Base-by-base conservation (phyloP, 2,329 filamentous ascomycete species). In the Pseudocercospora musae region DNA sequence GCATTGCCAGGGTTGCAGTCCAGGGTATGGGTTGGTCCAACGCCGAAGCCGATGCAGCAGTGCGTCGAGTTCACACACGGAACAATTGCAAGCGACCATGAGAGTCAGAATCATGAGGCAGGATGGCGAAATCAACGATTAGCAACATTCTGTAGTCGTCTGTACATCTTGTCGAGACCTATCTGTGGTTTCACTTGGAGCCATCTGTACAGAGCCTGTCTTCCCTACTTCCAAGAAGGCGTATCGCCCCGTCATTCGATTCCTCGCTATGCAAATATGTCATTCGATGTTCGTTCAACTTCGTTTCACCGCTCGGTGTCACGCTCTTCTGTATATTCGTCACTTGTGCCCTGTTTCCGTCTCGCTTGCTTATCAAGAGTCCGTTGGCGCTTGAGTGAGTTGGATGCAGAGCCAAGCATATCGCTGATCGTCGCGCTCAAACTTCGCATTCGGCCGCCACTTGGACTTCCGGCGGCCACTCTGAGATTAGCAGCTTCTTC, bases 371-470 rank as follows among this genome's bases (percentile, higher is more conserved):
- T 52, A 42, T 63, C 65, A 18, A 59, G 25, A 0, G 64, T 65
- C 15, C 57, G 46, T 31, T 65, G 66, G n/a, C 62, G 54, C 37
- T 66, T 65, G 31, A 66, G 40, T 13, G 54, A 31, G 2, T 27
- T 53, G 1, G 49, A 58, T 27, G 23, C 29, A 8, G 58, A 60
- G 11, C 68, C 66, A 44, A 72, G 68, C 56, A 72, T 66, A 21
- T 71, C 71, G 8, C 63, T 65, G 33, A 70, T 58, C n/a, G 70
- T 70, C 5, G 69, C 69, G 55, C 70, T 71, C 27, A 71, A 48
- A 55, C 70, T 72, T 18, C 71, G 49, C 20, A 65, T 46, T 11
- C 68, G 49, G 2, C 68, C 67, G 20, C 6, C 62, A 29, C 8
- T 18, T 4, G 66, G 63, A 44, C 64, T 67, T 2, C 63, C 66